Evolutionary conservation across 139 green algal species (phyloP), one percentile per base, ranked within the genome.

Genomic region (Volvox reticuliferus): DNA sequence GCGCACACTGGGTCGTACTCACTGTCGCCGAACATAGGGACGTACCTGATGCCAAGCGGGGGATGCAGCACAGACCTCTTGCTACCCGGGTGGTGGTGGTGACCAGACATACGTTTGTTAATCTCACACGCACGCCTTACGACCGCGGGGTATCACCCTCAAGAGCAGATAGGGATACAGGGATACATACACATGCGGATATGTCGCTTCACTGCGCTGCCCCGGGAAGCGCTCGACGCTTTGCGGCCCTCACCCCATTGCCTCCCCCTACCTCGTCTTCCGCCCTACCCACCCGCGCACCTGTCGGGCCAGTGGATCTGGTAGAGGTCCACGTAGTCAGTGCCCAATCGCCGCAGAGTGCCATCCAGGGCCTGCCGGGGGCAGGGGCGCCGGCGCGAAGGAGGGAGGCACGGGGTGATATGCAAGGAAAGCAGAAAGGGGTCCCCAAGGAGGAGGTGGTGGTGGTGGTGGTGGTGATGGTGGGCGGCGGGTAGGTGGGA

Each of bases 21-120:
- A 2, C 93, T 61, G 33, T 99, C 96, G 1, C 98, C 98, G 95
- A 99, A 99, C 97, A 99, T 99, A 18, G 98, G 98, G 24, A 99
- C 97, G 87, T 99, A 99, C 86, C 98, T 99, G 94, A 55, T 14
- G 44, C 9, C 44, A 55, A 55, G 44, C 44, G 44, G 44, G 44
- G 44, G n/a, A n/a, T n/a, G n/a, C n/a, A n/a, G n/a, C n/a, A n/a
- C n/a, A n/a, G n/a, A n/a, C n/a, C n/a, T n/a, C n/a, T n/a, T n/a
- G n/a, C n/a, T n/a, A n/a, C n/a, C n/a, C n/a, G n/a, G n/a, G n/a
- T n/a, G n/a, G n/a, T n/a, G n/a, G n/a, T n/a, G n/a, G n/a, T n/a
- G n/a, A n/a, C n/a, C n/a, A n/a, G n/a, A n/a, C n/a, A n/a, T n/a
- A 55, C 44, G 5, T 55, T 55, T 9, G 44, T 14, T 14, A 14